Conservation (phyloP, 768 basidiomycete species). For the Chalciporus chontae region DNA sequence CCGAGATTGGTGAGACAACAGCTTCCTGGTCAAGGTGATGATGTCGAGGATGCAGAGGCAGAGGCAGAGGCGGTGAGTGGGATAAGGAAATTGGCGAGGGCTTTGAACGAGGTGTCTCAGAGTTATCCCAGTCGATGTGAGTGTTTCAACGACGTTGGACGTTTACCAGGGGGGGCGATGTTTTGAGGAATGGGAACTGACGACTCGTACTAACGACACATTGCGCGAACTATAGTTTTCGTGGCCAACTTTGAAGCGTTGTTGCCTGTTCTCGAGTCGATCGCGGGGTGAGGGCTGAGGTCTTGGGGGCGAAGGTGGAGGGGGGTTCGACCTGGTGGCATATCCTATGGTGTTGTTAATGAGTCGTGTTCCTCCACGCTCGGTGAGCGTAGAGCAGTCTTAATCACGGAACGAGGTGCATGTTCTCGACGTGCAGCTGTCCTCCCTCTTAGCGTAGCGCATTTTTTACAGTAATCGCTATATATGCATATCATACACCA, state of each 20-base stretch:
- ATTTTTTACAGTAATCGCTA: no score
- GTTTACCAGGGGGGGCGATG: no score
- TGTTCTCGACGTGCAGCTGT: no score
- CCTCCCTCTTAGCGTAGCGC: no score
- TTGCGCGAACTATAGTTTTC: constrained; percentile 9
- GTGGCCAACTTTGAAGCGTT: constrained; percentile 24
- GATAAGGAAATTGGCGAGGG: constrained; percentile 14
- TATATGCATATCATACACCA: neutral
- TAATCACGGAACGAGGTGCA: no score
- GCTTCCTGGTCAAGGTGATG: no score
- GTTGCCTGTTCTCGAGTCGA: constrained; percentile 22
- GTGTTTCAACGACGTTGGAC: no score
- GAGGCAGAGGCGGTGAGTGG: constrained; percentile 13
- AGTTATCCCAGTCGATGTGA: constrained; percentile 17
- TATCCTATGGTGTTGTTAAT: no score
- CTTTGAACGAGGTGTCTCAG: constrained; percentile 17
- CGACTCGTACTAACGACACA: neutral
- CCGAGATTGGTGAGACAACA: neutral
- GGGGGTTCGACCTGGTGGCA: no score
- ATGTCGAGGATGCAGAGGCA: neutral
- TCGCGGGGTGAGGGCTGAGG: constrained; percentile 4
- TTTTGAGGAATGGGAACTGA: neutral
- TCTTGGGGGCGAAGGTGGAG: no score
- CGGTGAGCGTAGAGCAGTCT: no score
- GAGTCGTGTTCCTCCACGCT: no score